Evolutionary conservation across 2,329 filamentous ascomycete genomes (phyloP).

Genomic region (Acrocalymma vagum): DNA sequence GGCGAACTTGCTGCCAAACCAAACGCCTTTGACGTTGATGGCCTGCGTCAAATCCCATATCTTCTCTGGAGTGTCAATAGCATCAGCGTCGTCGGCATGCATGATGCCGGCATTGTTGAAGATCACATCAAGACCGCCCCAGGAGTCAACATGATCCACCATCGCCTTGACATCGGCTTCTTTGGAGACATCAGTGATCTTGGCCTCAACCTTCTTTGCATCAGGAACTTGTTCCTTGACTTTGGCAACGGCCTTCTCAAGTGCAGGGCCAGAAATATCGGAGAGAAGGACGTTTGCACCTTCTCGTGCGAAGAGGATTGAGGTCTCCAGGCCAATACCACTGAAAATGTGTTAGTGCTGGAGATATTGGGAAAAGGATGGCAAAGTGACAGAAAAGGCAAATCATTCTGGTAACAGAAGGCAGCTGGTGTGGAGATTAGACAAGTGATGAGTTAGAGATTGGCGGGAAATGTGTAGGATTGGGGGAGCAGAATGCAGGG

Average conservation of each 20-base stretch:
- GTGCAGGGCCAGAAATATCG: conserved; percentile 81
- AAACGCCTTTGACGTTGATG: conserved; percentile 98
- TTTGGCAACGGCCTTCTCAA: conserved; percentile 79
- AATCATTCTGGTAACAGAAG: no score
- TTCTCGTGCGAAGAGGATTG: conserved; percentile 88
- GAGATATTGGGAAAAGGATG: conserved; percentile 4
- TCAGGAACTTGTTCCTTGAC: conserved; percentile 75
- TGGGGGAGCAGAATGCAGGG: no score
- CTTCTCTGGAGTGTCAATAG: conserved; percentile 82
- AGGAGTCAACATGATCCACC: conserved; percentile 77
- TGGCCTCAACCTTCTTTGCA: conserved; percentile 66
- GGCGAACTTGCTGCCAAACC: conserved; percentile 94
- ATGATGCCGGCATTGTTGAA: conserved; percentile 99
- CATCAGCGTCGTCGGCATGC: conserved; percentile 74
- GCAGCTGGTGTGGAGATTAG: no score
- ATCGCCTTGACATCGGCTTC: conserved; percentile 80
- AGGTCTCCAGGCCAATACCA: conserved; percentile 92
- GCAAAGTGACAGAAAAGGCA: no score
- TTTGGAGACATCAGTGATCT: conserved; percentile 82
- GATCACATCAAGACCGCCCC: conserved; percentile 89
- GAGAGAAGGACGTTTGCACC: conserved; percentile 86
- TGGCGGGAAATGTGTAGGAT: no score
- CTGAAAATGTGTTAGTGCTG: conserved; percentile 55
- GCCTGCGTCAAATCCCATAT: conserved; percentile 95
- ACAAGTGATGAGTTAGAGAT: no score